phyloP scores from a whole-genome alignment of 1,139 yeast species.

The Saccharomycopsis hybrid region DNA sequence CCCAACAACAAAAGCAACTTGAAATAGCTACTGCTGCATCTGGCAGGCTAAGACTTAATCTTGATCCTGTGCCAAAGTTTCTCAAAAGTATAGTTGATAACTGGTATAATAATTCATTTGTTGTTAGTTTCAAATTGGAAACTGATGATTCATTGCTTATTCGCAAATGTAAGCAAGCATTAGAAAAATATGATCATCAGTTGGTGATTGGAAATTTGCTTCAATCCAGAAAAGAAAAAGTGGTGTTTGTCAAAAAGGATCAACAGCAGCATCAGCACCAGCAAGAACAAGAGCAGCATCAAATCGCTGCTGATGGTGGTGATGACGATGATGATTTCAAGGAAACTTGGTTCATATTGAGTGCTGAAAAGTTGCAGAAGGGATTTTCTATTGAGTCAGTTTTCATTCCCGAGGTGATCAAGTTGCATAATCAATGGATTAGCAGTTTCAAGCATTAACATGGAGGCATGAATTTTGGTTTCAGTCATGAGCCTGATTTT shows the following conservation, averaged over 20 bases:
- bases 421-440: slow-evolving; percentile 60
- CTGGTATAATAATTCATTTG: slow-evolving; percentile 96
- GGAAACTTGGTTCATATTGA: slow-evolving; percentile 3
- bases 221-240: slow-evolving; percentile 82
- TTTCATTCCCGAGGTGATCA: slow-evolving; percentile 73
- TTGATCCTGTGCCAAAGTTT: slow-evolving; percentile 96
- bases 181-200: slow-evolving; percentile 83
- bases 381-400: slow-evolving; percentile 53
- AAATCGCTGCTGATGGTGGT: not conserved
- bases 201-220: slow-evolving; percentile 88
- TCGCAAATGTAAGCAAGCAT: slow-evolving; percentile 70
- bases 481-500: no score
- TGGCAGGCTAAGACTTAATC: slow-evolving; percentile 71
- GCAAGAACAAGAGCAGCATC: no score
- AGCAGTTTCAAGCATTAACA: slow-evolving; percentile 3
- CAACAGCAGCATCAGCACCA: no score
- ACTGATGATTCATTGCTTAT: slow-evolving; percentile 71
- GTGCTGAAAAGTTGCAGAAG: not conserved
- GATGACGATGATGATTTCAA: no score
- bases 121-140: slow-evolving; percentile 88
- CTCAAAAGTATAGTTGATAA: slow-evolving; percentile 78
- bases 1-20: slow-evolving; percentile 18
- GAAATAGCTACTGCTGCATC: slow-evolving; percentile 26
- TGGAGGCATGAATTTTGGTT: no score
- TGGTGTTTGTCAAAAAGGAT: slow-evolving; percentile 66